Conservation (phyloP, 768 basidiomycete species). For the Glaciozyma antarctica region DNA sequence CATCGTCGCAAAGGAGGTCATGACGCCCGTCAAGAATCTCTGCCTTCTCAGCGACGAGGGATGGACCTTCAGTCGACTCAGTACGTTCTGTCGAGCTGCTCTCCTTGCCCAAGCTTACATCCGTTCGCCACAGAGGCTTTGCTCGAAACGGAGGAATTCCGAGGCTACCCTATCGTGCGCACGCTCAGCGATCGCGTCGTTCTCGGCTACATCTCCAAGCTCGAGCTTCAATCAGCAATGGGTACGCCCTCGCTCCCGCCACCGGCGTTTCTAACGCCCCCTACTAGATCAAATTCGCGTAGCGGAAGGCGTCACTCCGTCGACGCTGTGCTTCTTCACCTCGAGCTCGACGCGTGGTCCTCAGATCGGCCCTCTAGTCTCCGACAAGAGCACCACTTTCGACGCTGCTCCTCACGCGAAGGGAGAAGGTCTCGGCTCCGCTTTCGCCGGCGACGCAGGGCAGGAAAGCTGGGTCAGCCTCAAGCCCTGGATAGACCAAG, state of each 20-base stretch:
- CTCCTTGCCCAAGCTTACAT: conserved; percentile 51
- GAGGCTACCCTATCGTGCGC: conserved; percentile 31
- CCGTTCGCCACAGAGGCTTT: conserved; percentile 47
- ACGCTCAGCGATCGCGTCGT: conserved; percentile 42
- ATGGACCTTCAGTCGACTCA: conserved; percentile 60
- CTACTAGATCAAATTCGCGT: conserved; percentile 6
- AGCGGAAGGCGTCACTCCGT: not conserved
- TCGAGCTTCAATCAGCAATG: conserved; percentile 84
- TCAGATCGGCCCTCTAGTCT: not conserved
- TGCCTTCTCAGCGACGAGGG: conserved; percentile 68
- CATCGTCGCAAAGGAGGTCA: conserved; percentile 27
- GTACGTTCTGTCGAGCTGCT: conserved; percentile 58
- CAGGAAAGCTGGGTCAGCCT: conserved; percentile 18
- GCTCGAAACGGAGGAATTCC: conserved; percentile 22
- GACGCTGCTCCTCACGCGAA: not conserved
- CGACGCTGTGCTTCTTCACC: conserved; percentile 21
- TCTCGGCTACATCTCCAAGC: conserved; percentile 81
- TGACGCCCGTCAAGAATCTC: conserved; percentile 40
- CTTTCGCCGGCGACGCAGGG: not conserved
- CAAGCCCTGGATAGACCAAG: conserved; percentile 30
- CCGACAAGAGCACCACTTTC: not conserved
- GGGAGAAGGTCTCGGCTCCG: too few species aligned
- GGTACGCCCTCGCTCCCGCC: conserved; percentile 27
- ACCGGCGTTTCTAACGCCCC: too few species aligned
- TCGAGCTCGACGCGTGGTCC: not conserved